Percentiles rank a stretch among this genome's conserved stretches.
These are phyloP conservation scores for Chondrostereum purpureum DNA, from an alignment of 1,284 basidiomycete species.

Conservation along the genomic window DNA sequence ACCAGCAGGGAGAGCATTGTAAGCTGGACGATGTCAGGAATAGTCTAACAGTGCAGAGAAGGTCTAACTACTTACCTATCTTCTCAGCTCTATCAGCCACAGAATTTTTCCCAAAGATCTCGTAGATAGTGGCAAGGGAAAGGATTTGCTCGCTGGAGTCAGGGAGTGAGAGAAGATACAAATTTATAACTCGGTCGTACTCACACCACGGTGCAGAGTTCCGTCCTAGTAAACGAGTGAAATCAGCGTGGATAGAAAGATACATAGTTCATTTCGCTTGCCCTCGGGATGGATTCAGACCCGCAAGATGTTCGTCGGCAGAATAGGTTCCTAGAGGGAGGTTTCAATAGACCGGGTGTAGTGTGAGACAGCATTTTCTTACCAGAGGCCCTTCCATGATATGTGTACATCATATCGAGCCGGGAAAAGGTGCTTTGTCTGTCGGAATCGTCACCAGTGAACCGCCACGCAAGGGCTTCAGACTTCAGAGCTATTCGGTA, in stretches of 20 bases:
- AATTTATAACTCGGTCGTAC: constrained; percentile 7
- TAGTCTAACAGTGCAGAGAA: constrained; percentile 1
- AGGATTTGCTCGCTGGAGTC: constrained; percentile 31
- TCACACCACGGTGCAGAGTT: constrained; percentile 32
- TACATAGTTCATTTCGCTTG: constrained; percentile 7
- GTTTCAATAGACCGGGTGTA: background rate
- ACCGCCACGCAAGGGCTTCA: constrained; percentile 33
- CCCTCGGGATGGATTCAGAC: constrained; percentile 32
- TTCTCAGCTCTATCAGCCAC: constrained; percentile 32
- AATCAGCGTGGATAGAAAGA: background rate
- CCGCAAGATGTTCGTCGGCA: constrained; percentile 33
- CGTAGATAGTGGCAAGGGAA: constrained; percentile 31
- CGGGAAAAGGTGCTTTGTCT: constrained; percentile 30
- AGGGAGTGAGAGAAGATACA: background rate
- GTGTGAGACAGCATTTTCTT: no score
- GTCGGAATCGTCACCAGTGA: constrained; percentile 30
- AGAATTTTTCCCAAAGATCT: constrained; percentile 31
- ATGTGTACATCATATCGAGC: constrained; percentile 29
- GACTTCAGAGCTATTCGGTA: constrained; percentile 31
- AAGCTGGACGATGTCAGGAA: constrained; percentile 20
- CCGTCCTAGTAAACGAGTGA: constrained; percentile 22
- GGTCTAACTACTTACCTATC: constrained; percentile 19
- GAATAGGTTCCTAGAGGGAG: constrained; percentile 26
- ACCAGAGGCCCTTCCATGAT: constrained; percentile 31
- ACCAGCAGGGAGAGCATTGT: constrained; percentile 32